These are phyloP conservation scores for Globisporangium carolinianum DNA, from an alignment of 352 stramenopile genomes.

Conservation along the genomic window DNA sequence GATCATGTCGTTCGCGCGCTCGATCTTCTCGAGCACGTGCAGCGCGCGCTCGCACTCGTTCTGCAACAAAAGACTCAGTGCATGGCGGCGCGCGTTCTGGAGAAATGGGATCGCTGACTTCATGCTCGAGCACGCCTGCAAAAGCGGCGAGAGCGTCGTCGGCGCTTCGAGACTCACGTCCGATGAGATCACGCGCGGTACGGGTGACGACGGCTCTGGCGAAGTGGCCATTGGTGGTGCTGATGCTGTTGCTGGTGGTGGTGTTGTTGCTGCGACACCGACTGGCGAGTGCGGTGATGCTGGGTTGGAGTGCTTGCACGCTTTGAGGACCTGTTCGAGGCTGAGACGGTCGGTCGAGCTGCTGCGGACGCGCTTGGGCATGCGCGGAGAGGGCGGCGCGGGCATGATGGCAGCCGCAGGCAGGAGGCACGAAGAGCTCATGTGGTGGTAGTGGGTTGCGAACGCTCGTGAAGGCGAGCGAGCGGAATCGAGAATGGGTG, in stretches of 20 bases:
- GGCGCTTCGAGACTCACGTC: constrained; percentile 6
- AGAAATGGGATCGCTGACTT: constrained; percentile 69
- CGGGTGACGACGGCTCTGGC: constrained; percentile 7
- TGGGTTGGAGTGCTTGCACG: constrained; percentile 39
- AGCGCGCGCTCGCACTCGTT: constrained; percentile 74
- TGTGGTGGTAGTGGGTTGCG: constrained; percentile 9
- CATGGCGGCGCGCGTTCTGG: constrained; percentile 67
- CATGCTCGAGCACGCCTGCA: constrained; percentile 50
- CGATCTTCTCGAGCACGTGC: constrained; percentile 72
- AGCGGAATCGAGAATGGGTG: constrained; percentile 8
- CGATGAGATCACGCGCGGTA: constrained; percentile 4
- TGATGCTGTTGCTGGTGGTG: background rate
- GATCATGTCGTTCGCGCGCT: constrained; percentile 75
- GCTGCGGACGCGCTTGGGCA: constrained; percentile 55
- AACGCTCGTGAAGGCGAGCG: background rate
- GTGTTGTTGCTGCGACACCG: background rate
- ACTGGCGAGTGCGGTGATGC: constrained; percentile 45
- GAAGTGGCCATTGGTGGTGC: too few species aligned
- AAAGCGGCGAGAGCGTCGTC: constrained; percentile 22
- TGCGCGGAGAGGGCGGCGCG: constrained; percentile 8
- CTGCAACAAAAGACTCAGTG: constrained; percentile 54
- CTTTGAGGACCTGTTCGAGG: constrained; percentile 48
- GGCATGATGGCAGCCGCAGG: constrained; percentile 30
- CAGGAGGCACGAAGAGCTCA: constrained; percentile 58
- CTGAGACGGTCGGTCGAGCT: constrained; percentile 40